Conservation (phyloP, 1,284 basidiomycete genomes). For the Cutaneotrichosporon sp. region DNA sequence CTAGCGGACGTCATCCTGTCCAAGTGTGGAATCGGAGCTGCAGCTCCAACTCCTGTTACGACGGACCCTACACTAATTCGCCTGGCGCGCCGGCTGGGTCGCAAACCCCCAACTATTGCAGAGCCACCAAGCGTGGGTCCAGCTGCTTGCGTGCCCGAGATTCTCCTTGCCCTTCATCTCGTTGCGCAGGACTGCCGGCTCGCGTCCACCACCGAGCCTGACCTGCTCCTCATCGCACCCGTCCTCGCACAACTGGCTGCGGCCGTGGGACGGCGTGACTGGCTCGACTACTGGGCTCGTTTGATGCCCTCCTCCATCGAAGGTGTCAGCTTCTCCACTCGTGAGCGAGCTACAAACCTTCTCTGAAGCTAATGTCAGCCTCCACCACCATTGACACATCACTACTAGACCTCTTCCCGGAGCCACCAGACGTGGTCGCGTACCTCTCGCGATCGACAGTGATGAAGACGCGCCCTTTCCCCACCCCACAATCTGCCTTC, state of each 20-base stretch:
- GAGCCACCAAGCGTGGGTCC: neutral
- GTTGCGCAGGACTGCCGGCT: slow-evolving; percentile 63
- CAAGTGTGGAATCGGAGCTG: slow-evolving; percentile 14
- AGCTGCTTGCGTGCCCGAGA: slow-evolving; percentile 16
- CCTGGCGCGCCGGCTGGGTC: slow-evolving; percentile 54
- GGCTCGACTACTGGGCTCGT: slow-evolving; percentile 84
- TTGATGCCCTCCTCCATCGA: slow-evolving; percentile 61
- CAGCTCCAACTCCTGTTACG: neutral
- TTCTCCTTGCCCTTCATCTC: slow-evolving; percentile 69
- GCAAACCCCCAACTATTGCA: neutral
- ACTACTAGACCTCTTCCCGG: slow-evolving; percentile 34
- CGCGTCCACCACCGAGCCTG: slow-evolving; percentile 54
- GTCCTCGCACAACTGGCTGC: slow-evolving; percentile 68
- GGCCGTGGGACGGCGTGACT: slow-evolving; percentile 65
- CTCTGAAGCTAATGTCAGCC: slow-evolving; percentile 1
- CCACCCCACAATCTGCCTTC: slow-evolving; percentile 34
- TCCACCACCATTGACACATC: slow-evolving; percentile 28
- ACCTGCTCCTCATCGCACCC: slow-evolving; percentile 63
- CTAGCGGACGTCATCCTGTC: slow-evolving; percentile 47
- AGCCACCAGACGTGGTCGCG: slow-evolving; percentile 52
- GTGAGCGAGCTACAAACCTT: neutral
- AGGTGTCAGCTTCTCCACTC: neutral
- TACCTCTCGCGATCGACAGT: slow-evolving; percentile 42
- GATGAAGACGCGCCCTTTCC: slow-evolving; percentile 32
- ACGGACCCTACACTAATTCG: slow-evolving; percentile 55